Percentiles rank a stretch among this genome's conserved stretches.
phyloP scores from a whole-genome alignment of 306 rosid genomes.

The Hylodesmum podocarpum region DNA sequence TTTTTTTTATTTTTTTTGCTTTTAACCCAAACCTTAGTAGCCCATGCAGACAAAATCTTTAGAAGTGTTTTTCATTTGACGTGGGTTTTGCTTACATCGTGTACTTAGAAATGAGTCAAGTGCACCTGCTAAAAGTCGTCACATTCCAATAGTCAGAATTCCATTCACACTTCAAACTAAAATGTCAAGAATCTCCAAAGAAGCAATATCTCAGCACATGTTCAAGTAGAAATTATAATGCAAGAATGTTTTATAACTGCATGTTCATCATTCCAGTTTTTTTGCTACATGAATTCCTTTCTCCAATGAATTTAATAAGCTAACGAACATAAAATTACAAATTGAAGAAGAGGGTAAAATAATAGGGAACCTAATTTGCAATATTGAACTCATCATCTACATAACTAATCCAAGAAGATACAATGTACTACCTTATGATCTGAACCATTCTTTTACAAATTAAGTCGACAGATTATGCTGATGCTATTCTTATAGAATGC shows the following conservation, averaged over 20 bases:
- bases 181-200: not conserved
- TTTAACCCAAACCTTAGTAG: not conserved
- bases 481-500: slow-evolving; percentile 16
- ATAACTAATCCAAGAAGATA: slow-evolving; percentile 10
- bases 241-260: not conserved
- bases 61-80: not conserved
- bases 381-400: slow-evolving; percentile 12
- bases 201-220: not conserved
- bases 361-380: slow-evolving; percentile 14
- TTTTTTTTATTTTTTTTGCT: not conserved
- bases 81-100: too few species aligned
- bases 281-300: not conserved
- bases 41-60: not conserved
- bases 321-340: slow-evolving; percentile 3
- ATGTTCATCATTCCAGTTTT: slow-evolving; percentile 5
- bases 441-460: slow-evolving; percentile 6
- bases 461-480: slow-evolving; percentile 32
- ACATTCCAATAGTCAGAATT: not conserved
- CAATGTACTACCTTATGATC: slow-evolving; percentile 6
- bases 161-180: slow-evolving; percentile 2
- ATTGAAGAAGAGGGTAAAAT: slow-evolving; percentile 13
- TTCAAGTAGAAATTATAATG: not conserved
- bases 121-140: not conserved
- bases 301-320: slow-evolving; percentile 26
- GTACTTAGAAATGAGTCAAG: not conserved